Evolutionary conservation across 805 yeast species (phyloP).

Genomic region (Teunomyces aglyptinius): DNA sequence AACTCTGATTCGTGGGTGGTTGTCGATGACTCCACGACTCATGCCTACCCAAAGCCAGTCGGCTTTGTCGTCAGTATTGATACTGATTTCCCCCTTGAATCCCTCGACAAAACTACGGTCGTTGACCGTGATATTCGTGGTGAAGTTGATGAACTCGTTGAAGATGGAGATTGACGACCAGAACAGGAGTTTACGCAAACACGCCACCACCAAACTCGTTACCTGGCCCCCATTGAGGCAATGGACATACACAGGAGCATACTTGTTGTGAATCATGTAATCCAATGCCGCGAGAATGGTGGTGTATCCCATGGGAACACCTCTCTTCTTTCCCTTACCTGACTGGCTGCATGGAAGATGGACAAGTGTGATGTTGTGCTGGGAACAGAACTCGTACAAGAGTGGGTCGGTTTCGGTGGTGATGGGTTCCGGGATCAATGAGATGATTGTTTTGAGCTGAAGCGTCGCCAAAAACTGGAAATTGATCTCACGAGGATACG

Average conservation of each 20-base stretch:
- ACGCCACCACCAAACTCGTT: constrained; percentile 80
- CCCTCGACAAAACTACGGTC: constrained; percentile 83
- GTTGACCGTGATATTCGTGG: constrained; percentile 74
- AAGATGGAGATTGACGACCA: constrained; percentile 90
- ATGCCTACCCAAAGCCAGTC: constrained; percentile 69
- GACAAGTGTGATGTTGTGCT: constrained; percentile 55
- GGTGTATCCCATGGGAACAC: constrained; percentile 73
- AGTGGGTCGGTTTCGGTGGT: constrained; percentile 49
- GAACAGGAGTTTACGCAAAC: constrained; percentile 74
- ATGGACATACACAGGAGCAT: constrained; percentile 77
- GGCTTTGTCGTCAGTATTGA: constrained; percentile 45
- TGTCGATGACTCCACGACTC: constrained; percentile 53
- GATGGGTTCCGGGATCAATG: constrained; percentile 77
- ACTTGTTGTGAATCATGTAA: constrained; percentile 53
- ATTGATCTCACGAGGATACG: constrained; percentile 79
- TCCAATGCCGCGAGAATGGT: constrained; percentile 61
- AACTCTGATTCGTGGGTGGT: constrained; percentile 51
- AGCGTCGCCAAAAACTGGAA: constrained; percentile 65
- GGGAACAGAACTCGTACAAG: constrained; percentile 50
- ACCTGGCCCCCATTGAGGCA: constrained; percentile 89
- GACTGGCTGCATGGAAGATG: constrained; percentile 68
- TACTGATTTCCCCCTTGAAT: constrained; percentile 61
- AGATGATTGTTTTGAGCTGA: constrained; percentile 66
- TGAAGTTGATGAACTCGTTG: constrained; percentile 76
- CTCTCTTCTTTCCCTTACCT: constrained; percentile 78